A percentile compares a stretch with the other conserved stretches of the same genome.
These are phyloP conservation scores for Bruguiera parviflora DNA, from an alignment of 345 rosid genomes.

Conservation along the genomic window DNA sequence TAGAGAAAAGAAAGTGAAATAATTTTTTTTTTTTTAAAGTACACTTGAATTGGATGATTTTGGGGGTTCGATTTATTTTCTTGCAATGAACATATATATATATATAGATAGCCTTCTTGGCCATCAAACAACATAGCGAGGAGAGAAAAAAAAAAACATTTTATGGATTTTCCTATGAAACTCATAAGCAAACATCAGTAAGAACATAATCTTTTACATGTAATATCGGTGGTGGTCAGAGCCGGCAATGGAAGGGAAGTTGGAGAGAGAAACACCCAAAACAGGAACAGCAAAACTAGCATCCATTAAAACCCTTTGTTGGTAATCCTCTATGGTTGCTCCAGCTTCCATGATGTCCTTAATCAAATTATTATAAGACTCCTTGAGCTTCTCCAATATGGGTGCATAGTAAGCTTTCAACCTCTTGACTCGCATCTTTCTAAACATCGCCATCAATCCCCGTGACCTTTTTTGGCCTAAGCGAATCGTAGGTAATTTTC, in stretches of 20 bases:
- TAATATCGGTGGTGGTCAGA: slow-evolving; percentile 29
- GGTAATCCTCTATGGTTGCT: slow-evolving; percentile 39
- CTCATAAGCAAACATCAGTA: neutral
- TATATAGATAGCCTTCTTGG: no score
- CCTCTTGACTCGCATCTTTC: slow-evolving; percentile 53
- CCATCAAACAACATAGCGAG: no score
- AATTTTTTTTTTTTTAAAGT: no score
- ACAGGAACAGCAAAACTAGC: slow-evolving; percentile 56
- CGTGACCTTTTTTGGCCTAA: slow-evolving; percentile 51
- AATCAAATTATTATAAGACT: slow-evolving; percentile 41
- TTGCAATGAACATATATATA: no score
- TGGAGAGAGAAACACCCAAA: slow-evolving; percentile 46
- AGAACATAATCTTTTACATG: slow-evolving; percentile 14
- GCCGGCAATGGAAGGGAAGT: slow-evolving; percentile 29
- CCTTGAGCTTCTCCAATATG: slow-evolving; percentile 50
- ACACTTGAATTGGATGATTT: no score
- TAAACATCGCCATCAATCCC: slow-evolving; percentile 35
- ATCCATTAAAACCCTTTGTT: slow-evolving; percentile 58
- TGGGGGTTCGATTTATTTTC: no score
- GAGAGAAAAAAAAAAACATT: no score
- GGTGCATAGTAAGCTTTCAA: slow-evolving; percentile 43
- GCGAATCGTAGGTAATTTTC: slow-evolving; percentile 46
- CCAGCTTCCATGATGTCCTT: slow-evolving; percentile 47
- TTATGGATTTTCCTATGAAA: no score
- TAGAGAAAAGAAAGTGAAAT: no score